Base-by-base conservation (phyloP, 768 basidiomycete species). In the Mycena sanguinolenta region DNA sequence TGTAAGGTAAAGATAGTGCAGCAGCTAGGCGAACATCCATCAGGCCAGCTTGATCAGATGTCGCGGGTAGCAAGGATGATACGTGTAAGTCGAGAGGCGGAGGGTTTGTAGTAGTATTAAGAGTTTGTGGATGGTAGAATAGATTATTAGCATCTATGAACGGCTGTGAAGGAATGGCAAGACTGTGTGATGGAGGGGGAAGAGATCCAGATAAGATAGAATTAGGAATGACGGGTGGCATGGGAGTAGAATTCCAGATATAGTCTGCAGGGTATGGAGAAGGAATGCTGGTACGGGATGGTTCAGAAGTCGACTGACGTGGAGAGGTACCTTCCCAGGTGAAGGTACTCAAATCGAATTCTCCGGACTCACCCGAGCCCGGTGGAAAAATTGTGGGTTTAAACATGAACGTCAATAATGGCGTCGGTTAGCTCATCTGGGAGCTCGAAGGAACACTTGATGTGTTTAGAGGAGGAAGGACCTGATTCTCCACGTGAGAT, bases 401-500 rank as follows among this genome's bases (percentile, higher is more conserved):
- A 70, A 59, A 58, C 63, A 66, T 63, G 42, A 1, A 19, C 1
- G 19, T 66, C 65, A 16, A 14, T 0, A 25, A 65, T 16, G 16
- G 4, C 5, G 1, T n/a, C 1, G 4, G 63, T 30, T 4, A 67
- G 50, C 65, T 60, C 65, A 0, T 5, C 1, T 4, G 67, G 73
- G 50, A 72, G 61, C 25, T 58, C 1, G 42, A 74, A 72, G 1
- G 28, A 27, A 28, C 54, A 59, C 28, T 0, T 10, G 16, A 72
- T 58, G 17, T 55, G 67, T 8, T 34, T 0, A 36, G 17, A 32
- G 12, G 9, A 6, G 9, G 25, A 2, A 13, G 52, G 57, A 42
- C 58, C 55, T n/a, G 38, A 25, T 7, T 64, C 63, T 42, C 76
- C 75, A n/a, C 77, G 66, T 14, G 77, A 78, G 46, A 75, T 63